phyloP scores from a whole-genome alignment of 2,329 filamentous ascomycete species.

The Calonectria hawksworthii region DNA sequence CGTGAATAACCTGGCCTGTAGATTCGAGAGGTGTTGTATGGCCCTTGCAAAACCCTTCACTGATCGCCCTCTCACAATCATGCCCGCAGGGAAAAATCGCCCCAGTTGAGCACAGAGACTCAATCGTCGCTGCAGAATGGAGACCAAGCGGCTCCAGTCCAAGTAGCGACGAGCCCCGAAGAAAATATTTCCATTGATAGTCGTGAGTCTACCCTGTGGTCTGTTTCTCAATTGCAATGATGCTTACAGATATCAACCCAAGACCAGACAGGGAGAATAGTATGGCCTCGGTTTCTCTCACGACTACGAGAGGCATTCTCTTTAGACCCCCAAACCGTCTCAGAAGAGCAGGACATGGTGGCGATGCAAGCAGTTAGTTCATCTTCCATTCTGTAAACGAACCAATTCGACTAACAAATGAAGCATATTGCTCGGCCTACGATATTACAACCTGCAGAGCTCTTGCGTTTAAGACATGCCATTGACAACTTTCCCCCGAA shows the following conservation, averaged over 20 bases:
- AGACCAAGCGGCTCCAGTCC: background rate
- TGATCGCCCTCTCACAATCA: background rate
- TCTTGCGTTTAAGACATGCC: slow-evolving; percentile 37
- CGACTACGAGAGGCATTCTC: slow-evolving; percentile 46
- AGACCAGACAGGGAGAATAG: slow-evolving; percentile 41
- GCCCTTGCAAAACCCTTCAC: background rate
- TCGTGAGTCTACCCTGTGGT: background rate
- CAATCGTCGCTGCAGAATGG: background rate
- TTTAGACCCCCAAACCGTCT: slow-evolving; percentile 36
- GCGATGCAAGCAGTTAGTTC: slow-evolving; percentile 37
- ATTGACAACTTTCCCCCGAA: slow-evolving; percentile 45
- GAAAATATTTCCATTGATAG: slow-evolving; percentile 36
- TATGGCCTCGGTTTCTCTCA: slow-evolving; percentile 47
- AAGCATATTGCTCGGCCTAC: slow-evolving; percentile 31
- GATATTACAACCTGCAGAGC: slow-evolving; percentile 31
- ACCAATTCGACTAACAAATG: background rate
- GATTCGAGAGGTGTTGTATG: slow-evolving; percentile 30
- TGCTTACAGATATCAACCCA: background rate
- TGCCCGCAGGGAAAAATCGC: slow-evolving; percentile 23
- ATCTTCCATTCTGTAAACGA: background rate
- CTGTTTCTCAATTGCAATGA: background rate
- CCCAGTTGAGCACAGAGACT: background rate
- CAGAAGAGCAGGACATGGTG: slow-evolving; percentile 38
- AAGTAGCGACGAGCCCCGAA: slow-evolving; percentile 15
- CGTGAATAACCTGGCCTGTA: slow-evolving; percentile 39